Conservation (phyloP, 257 asterid species). For the Capsicum pubescens region DNA sequence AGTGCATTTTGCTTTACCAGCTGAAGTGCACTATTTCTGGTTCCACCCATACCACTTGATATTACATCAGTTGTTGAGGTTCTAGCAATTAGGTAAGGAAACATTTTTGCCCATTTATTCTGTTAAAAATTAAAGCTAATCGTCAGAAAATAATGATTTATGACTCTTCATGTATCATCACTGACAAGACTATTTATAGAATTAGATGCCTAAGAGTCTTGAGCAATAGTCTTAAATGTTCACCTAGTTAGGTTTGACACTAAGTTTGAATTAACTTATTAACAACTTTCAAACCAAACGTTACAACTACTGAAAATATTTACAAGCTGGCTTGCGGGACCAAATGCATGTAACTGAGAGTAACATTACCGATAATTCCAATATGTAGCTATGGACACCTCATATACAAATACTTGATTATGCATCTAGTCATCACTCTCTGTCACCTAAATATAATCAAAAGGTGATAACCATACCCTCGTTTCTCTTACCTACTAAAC, state of each 20-base stretch:
- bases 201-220: not conserved
- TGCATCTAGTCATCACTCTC: not conserved
- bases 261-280: not conserved
- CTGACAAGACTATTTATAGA: not conserved
- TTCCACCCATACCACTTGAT: constrained; percentile 63
- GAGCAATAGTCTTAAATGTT: not conserved
- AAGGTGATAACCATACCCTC: not conserved
- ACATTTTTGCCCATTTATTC: constrained; percentile 72
- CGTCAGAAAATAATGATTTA: not conserved
- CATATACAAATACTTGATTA: not conserved
- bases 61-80: constrained; percentile 55
- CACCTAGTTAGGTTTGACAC: not conserved
- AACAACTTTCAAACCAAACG: not conserved
- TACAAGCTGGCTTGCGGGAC: constrained; percentile 5
- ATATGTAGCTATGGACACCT: constrained; percentile 20
- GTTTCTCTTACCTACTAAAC: not conserved
- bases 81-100: constrained; percentile 57
- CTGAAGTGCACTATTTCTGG: constrained; percentile 70
- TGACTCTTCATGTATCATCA: not conserved
- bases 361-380: constrained; percentile 1
- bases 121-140: constrained; percentile 32
- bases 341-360: not conserved
- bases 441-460: not conserved
- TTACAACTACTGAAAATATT: not conserved
- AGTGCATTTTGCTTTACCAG: constrained; percentile 50